Base-by-base conservation (phyloP, 495 filamentous ascomycete species). In the Penicillium manginii region DNA sequence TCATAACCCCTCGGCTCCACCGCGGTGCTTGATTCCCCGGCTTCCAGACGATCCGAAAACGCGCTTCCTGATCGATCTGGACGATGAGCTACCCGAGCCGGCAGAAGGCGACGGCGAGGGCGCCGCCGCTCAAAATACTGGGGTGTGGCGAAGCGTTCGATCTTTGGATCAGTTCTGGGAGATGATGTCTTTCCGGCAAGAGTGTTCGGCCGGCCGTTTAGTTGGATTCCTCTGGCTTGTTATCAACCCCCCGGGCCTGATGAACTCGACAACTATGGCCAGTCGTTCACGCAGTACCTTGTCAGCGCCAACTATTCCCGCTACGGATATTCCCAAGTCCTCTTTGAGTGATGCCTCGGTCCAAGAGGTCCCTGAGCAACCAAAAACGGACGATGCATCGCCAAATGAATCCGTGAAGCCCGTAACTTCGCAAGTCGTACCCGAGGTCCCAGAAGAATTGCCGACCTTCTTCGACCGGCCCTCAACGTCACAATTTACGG, bases 31-130 rank as follows among this genome's bases (percentile, higher is more conserved):
- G 35, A 88, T 99, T 32, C 94, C 94, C 0, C 85, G 86, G 32
- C 97, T 94, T 63, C 94, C 94, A 2, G 94, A 99, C 71, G 94
- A 99, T 64, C 94, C 94, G 3, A 99, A 99, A 73, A 87, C 92
- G 0, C 85, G 94, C 2, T 99, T 94, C 68, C 77, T 97, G 37
- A 82, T 91, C 51, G 92, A 97, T 65, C 77, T 99, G 19, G 92
- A 97, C 67, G 90, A 91, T 55, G 88, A 93, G 62, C 77, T 89
- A 18, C 78, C 85, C 0, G 82, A 79, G 26, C 21, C 46, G 15
- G 50, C 39, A 1, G 66, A 73, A 5, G 60, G 69, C 18, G 58
- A 64, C 9, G 54, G 63, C n/a, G 23, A 29, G 26, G 26, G 26
- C 9, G 26, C 3, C 26, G 65, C 74, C 18, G 77, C 78, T 35